Conservation (phyloP, 345 rosid genomes). For the Salix caprea region DNA sequence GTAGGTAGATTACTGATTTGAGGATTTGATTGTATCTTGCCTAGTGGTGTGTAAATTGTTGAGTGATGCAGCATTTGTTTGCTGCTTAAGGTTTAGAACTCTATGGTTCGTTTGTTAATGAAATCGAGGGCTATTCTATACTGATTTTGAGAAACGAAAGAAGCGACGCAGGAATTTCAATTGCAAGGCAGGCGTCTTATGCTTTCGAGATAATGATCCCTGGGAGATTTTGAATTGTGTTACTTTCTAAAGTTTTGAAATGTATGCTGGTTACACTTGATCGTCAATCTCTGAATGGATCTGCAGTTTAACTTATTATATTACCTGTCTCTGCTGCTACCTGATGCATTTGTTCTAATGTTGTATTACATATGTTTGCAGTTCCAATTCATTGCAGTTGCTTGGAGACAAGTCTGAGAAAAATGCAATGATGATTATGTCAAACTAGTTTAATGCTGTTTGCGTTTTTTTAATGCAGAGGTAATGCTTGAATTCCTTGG, state of each 20-base stretch:
- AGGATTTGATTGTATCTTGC: background rate
- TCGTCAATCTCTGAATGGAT: background rate
- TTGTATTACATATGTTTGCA: background rate
- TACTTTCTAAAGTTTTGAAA: background rate
- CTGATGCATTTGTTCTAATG: background rate
- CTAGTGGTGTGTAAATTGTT: background rate
- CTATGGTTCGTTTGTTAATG: background rate
- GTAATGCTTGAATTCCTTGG: constrained; percentile 9
- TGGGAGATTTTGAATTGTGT: background rate
- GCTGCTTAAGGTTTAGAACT: background rate
- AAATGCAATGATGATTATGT: background rate
- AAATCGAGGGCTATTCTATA: background rate
- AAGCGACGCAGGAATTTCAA: background rate
- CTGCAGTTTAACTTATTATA: background rate
- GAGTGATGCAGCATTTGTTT: background rate
- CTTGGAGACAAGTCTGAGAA: background rate
- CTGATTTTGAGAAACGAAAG: background rate
- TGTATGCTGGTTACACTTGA: background rate
- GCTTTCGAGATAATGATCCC: background rate
- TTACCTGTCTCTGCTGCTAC: background rate
- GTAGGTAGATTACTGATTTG: background rate
- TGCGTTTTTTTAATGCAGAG: constrained; percentile 17
- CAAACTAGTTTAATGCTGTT: constrained; percentile 15
- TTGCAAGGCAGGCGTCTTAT: background rate
- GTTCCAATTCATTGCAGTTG: background rate